These are phyloP conservation scores for Creolimax fragrantissima DNA, from an alignment of 78 protist genomes.

Conservation along the genomic window DNA sequence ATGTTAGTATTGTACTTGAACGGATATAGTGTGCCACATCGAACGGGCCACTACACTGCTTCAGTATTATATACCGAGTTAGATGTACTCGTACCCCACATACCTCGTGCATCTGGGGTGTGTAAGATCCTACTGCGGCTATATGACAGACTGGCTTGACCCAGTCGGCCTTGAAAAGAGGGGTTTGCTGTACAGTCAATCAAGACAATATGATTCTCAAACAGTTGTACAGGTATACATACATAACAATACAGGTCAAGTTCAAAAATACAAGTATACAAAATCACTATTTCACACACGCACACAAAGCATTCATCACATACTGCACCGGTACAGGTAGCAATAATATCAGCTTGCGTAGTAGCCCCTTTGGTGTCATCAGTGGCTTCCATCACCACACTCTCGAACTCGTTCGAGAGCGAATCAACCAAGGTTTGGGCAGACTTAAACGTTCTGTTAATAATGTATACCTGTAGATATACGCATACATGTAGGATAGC, in stretches of 20 bases:
- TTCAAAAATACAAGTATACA: background rate
- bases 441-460: background rate
- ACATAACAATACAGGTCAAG: too few species aligned
- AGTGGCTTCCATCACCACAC: background rate
- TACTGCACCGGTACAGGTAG: background rate
- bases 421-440: background rate
- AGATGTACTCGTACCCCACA: background rate
- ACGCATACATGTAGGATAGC: too few species aligned
- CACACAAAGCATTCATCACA: background rate
- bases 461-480: background rate
- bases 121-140: background rate
- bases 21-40: too few species aligned
- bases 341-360: slow-evolving; percentile 1
- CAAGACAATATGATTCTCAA: background rate
- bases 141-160: background rate
- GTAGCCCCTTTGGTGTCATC: background rate
- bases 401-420: background rate
- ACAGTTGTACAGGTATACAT: too few species aligned
- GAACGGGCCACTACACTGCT: too few species aligned
- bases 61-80: too few species aligned
- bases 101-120: background rate
- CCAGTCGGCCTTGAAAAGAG: slow-evolving; percentile 1
- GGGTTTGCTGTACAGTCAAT: background rate
- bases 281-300: background rate
- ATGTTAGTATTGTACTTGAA: too few species aligned